These are phyloP conservation scores for Microdochium nivale DNA, from an alignment of 2,329 filamentous ascomycete species.

Conservation along the genomic window DNA sequence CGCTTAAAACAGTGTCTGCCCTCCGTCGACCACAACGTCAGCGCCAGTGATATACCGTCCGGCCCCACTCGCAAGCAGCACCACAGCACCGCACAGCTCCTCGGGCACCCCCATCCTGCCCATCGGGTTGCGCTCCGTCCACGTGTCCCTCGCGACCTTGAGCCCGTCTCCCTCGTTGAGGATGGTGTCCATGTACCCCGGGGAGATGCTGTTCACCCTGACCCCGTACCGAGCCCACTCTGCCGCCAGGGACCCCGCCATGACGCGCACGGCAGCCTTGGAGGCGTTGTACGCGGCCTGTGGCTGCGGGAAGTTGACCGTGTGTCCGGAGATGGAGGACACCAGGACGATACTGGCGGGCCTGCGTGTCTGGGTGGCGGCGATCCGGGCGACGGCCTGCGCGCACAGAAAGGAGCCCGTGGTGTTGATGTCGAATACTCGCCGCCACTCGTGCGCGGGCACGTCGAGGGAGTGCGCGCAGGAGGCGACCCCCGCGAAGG, in stretches of 20 bases:
- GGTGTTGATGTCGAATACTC: slow-evolving; percentile 62
- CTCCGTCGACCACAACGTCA: slow-evolving; percentile 58
- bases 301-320: slow-evolving; percentile 64
- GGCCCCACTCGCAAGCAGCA: slow-evolving; percentile 50
- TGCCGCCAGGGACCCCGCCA: slow-evolving; percentile 58
- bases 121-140: slow-evolving; percentile 51
- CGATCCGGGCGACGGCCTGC: slow-evolving; percentile 44
- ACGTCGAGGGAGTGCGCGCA: slow-evolving; percentile 54
- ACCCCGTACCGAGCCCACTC: slow-evolving; percentile 69
- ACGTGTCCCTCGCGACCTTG: slow-evolving; percentile 40
- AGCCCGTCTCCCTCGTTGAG: slow-evolving; percentile 59
- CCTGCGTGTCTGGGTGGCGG: slow-evolving; percentile 39
- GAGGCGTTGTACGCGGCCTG: slow-evolving; percentile 65
- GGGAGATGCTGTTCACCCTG: slow-evolving; percentile 60
- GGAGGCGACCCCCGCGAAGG: slow-evolving; percentile 61
- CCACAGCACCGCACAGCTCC: slow-evolving; percentile 54
- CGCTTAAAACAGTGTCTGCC: slow-evolving; percentile 27
- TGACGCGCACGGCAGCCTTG: slow-evolving; percentile 57
- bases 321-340: slow-evolving; percentile 59
- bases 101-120: slow-evolving; percentile 56
- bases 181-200: slow-evolving; percentile 72
- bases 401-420: slow-evolving; percentile 64
- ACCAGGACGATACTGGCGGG: slow-evolving; percentile 59
- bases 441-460: slow-evolving; percentile 48
- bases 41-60: slow-evolving; percentile 62